Evolutionary conservation across 495 filamentous ascomycete genomes (phyloP), one percentile per base, ranked within the genome.

Genomic region (Neurospora sp.): DNA sequence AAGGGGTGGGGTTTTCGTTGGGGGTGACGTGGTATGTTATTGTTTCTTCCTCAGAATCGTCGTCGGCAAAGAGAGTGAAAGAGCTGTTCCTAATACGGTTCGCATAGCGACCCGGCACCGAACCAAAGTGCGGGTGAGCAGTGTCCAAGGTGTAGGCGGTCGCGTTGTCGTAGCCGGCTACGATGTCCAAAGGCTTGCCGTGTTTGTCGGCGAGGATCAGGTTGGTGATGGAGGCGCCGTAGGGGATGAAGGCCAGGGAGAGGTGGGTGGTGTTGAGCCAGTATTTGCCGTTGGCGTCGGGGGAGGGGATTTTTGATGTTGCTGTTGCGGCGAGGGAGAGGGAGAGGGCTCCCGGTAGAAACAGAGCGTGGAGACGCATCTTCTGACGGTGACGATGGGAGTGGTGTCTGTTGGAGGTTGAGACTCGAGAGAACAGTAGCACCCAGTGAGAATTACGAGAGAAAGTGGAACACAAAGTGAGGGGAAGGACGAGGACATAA

Each of bases 81-180:
- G 88, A 92, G 74, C 89, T 89, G 80, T 96, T 96, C 85, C 91
- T 93, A 82, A 96, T 97, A 40, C 92, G 90, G 81, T 97, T 95
- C 53, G 92, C 92, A 77, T 94, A 95, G 20, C 92, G 90, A 42
- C 93, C 93, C 6, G 89, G 90, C n/a, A 93, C 87, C 8, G 89
- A 85, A 53, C 92, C 92, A 73, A 92, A 91, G 84, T 90, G 92
- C 69, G 91, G 92, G 81, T 92, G 91, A 70, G 87, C 85, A 44
- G 80, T 81, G 75, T 94, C 92, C 41, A 88, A 81, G 8, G 84
- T 77, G 78, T 96, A 97, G 71, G 91, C 85, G 44, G 80, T 88
- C 31, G 91, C 90, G 76, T 94, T 91, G 78, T 96, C 93, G 74
- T 91, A 96, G 47, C 93, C 93, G 31, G 90, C 87, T 18, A 94